A percentile compares a stretch with the other conserved stretches of the same genome.
phyloP scores from a whole-genome alignment of 495 filamentous ascomycete genomes.

The Penicillium mononematosum region DNA sequence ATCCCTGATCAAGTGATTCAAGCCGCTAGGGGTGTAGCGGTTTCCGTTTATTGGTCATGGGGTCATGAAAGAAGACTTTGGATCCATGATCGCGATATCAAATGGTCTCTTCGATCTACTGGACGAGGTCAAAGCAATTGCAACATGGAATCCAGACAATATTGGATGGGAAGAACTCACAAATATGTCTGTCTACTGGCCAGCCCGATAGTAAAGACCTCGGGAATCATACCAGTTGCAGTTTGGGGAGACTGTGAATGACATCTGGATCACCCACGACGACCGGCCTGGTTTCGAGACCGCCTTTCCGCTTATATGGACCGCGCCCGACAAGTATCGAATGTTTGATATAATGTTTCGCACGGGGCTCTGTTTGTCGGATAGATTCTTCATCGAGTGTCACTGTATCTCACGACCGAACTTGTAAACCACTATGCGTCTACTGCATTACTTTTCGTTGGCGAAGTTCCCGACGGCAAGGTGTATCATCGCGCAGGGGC shows the following conservation, averaged over 20 bases:
- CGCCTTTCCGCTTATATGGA: conserved; percentile 53
- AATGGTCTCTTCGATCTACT: conserved; percentile 58
- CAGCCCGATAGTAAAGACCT: conserved; percentile 55
- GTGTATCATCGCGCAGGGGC: conserved; percentile 61
- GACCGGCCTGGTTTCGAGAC: conserved; percentile 50
- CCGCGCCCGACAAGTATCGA: conserved; percentile 50
- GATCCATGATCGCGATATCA: conserved; percentile 52
- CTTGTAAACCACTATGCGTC: conserved; percentile 55
- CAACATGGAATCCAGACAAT: conserved; percentile 55
- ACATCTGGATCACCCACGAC: conserved; percentile 51
- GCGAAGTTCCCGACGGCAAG: conserved; percentile 40
- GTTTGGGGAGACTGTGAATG: conserved; percentile 52
- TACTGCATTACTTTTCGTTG: conserved; percentile 59
- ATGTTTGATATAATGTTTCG: conserved; percentile 59
- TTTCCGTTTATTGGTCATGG: conserved; percentile 60
- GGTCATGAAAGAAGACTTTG: conserved; percentile 48
- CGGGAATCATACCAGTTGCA: conserved; percentile 58
- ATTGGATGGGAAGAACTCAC: conserved; percentile 63
- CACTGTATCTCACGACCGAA: conserved; percentile 50
- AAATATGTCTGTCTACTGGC: conserved; percentile 62
- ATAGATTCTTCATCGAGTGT: conserved; percentile 56
- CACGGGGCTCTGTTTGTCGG: conserved; percentile 54
- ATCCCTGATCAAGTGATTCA: conserved; percentile 54
- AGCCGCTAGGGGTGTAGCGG: conserved; percentile 61
- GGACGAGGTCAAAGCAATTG: conserved; percentile 48